Conservation (phyloP, 2,329 filamentous ascomycete species). For the Diaporthe nobilis region DNA sequence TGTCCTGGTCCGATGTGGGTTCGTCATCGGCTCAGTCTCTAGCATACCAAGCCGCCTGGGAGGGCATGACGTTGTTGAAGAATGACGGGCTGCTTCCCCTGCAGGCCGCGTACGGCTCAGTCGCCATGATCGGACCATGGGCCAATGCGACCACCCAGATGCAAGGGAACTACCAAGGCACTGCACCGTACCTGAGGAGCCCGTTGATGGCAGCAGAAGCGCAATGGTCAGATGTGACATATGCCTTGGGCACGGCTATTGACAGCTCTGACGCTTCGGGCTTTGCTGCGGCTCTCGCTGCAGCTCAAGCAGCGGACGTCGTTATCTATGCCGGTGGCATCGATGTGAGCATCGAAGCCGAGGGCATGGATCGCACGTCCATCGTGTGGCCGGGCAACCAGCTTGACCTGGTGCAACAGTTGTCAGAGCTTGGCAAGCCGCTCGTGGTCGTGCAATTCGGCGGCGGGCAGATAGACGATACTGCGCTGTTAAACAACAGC, state of each 20-base stretch:
- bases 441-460: slow-evolving; percentile 4
- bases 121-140: not conserved
- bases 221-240: slow-evolving; percentile 2
- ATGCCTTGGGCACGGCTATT: not conserved
- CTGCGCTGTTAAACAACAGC: slow-evolving; percentile 55
- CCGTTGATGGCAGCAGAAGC: slow-evolving; percentile 3
- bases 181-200: not conserved
- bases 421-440: not conserved
- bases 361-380: not conserved
- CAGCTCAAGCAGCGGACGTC: not conserved
- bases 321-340: not conserved
- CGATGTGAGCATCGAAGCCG: not conserved
- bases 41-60: not conserved
- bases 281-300: not conserved
- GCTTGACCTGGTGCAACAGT: not conserved
- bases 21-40: not conserved
- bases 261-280: slow-evolving; percentile 1
- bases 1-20: not conserved
- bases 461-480: slow-evolving; percentile 45
- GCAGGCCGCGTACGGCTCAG: slow-evolving; percentile 63
- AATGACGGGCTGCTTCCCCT: slow-evolving; percentile 49
- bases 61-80: slow-evolving; percentile 2
- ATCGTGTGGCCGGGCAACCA: slow-evolving; percentile 3
- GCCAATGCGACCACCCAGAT: slow-evolving; percentile 5
- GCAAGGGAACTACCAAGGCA: slow-evolving; percentile 1